A percentile compares a stretch with the other conserved stretches of the same genome.
Conservation (phyloP, 2,329 filamentous ascomycete species). For the Paracorniculantispora psalliotae region DNA sequence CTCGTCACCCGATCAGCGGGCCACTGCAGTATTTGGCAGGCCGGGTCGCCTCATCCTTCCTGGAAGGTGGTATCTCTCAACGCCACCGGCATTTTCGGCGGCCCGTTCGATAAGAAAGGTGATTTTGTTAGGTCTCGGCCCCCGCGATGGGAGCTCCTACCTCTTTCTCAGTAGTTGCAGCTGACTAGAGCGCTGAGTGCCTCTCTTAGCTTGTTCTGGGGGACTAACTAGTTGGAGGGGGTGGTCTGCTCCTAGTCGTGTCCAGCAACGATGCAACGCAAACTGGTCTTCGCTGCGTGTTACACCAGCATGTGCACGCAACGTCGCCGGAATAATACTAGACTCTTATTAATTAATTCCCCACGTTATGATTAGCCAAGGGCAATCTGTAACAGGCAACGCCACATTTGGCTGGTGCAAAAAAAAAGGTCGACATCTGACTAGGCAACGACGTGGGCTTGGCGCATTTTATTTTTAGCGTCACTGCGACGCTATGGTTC, state of each 20-base stretch:
- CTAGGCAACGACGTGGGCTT: not conserved
- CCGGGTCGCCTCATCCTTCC: not conserved
- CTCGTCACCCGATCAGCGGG: not conserved
- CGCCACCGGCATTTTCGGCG: not conserved
- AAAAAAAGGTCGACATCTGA: not conserved
- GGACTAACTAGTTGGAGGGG: too few species aligned
- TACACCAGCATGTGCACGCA: not conserved
- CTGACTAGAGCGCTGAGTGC: not conserved
- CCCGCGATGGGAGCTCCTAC: not conserved
- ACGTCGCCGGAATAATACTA: not conserved
- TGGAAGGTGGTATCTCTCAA: not conserved
- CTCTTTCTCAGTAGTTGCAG: not conserved
- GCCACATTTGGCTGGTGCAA: not conserved
- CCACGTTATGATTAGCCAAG: not conserved
- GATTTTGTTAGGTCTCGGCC: not conserved
- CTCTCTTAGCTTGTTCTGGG: not conserved
- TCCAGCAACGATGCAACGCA: not conserved
- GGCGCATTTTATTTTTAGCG: slow-evolving; percentile 6
- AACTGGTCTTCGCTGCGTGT: not conserved
- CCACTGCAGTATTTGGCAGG: slow-evolving; percentile 6
- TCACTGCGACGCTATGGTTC: not conserved
- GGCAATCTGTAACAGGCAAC: not conserved
- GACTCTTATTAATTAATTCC: not conserved
- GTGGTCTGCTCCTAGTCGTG: too few species aligned
- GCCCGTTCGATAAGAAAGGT: not conserved